phyloP scores from a whole-genome alignment of 306 rosid genomes.

The Cucurbita argyrosperma region DNA sequence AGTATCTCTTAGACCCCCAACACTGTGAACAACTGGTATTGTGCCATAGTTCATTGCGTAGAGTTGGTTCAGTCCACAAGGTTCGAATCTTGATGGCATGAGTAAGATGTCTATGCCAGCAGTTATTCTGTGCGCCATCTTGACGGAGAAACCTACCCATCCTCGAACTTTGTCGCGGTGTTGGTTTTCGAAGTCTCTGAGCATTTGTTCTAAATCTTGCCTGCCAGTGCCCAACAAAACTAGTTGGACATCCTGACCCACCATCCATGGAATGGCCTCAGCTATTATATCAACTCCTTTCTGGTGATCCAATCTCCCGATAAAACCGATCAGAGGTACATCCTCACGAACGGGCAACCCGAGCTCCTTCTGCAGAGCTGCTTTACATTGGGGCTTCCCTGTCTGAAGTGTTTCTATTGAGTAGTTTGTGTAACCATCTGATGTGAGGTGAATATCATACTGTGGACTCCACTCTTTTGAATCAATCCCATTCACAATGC shows the following conservation, averaged over 20 bases:
- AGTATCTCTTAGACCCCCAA: conserved; percentile 82
- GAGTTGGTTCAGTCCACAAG: conserved; percentile 90
- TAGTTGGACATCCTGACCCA: conserved; percentile 70
- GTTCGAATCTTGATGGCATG: conserved; percentile 97
- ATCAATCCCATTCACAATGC: conserved; percentile 91
- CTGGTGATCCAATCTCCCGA: conserved; percentile 81
- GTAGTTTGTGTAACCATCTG: conserved; percentile 85
- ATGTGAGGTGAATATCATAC: conserved; percentile 45
- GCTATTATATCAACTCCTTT: conserved; percentile 89
- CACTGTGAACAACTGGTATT: conserved; percentile 84
- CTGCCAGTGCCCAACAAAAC: conserved; percentile 85
- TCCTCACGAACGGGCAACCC: conserved; percentile 68
- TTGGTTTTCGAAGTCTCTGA: conserved; percentile 33
- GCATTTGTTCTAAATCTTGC: conserved; percentile 70
- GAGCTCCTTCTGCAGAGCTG: conserved; percentile 77
- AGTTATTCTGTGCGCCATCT: conserved; percentile 81
- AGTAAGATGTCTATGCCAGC: conserved; percentile 80
- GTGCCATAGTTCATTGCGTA: conserved; percentile 93
- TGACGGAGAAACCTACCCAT: conserved; percentile 89
- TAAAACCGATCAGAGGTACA: conserved; percentile 55
- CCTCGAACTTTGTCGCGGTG: conserved; percentile 47
- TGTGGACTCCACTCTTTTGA: conserved; percentile 71
- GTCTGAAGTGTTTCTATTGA: conserved; percentile 45
- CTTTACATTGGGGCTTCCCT: conserved; percentile 79
- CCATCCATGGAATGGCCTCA: conserved; percentile 80